These are phyloP conservation scores for Pseudogymnoascus sp. DNA, from an alignment of 2,329 filamentous ascomycete species.

Conservation along the genomic window DNA sequence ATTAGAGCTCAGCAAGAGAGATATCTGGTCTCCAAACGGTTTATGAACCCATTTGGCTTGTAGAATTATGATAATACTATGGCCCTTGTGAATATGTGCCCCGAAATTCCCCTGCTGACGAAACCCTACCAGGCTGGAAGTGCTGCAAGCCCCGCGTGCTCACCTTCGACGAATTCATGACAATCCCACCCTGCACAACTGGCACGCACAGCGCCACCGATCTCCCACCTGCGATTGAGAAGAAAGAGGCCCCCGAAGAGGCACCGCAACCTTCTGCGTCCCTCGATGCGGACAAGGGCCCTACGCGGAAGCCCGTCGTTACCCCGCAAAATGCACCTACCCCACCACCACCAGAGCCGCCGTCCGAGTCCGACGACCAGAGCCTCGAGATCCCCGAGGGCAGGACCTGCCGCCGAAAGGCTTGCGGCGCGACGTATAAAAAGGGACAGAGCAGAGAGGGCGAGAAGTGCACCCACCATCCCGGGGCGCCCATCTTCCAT, in stretches of 20 bases:
- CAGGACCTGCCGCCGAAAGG: slow-evolving; percentile 69
- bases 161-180: slow-evolving; percentile 96
- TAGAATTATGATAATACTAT: slow-evolving; percentile 16
- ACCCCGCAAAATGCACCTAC: slow-evolving; percentile 37
- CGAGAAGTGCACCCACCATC: slow-evolving; percentile 83
- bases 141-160: slow-evolving; percentile 96
- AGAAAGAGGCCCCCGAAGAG: slow-evolving; percentile 43
- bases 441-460: slow-evolving; percentile 54
- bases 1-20: slow-evolving; percentile 3
- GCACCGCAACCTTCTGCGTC: slow-evolving; percentile 26
- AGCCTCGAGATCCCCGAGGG: slow-evolving; percentile 65
- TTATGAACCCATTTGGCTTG: not conserved
- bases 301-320: slow-evolving; percentile 38
- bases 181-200: slow-evolving; percentile 84
- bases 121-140: slow-evolving; percentile 70
- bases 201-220: slow-evolving; percentile 91
- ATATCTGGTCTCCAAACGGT: not conserved
- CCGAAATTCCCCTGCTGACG: not conserved
- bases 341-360: slow-evolving; percentile 51
- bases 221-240: slow-evolving; percentile 54
- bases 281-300: slow-evolving; percentile 41
- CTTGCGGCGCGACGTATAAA: slow-evolving; percentile 63
- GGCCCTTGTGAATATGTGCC: slow-evolving; percentile 7
- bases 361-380: slow-evolving; percentile 84
- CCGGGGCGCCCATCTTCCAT: slow-evolving; percentile 87